Base-by-base conservation (phyloP, 768 basidiomycete species). In the Postia placenta region DNA sequence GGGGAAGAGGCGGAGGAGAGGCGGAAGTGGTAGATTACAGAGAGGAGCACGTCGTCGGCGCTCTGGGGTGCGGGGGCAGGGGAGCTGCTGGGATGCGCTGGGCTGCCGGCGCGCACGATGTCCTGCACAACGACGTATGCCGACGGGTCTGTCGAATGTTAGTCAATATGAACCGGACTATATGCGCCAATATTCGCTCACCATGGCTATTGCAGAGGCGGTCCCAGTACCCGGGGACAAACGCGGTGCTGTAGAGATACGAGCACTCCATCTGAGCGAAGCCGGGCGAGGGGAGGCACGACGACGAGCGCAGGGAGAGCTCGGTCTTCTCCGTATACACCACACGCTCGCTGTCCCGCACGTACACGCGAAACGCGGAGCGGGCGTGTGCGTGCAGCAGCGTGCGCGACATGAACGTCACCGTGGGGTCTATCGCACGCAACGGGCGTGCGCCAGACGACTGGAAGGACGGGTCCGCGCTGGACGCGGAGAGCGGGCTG, bases 341-440 rank as follows among this genome's bases (percentile, higher is more conserved):
- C 24, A 33, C 30, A 15, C 15, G 9, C 30, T 33, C 15, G 30
- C 30, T 4, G 42, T 26, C 24, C 23, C 22, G 42, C 22, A 19
- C 42, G 49, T 4, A 27, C 25, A 35, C 15, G 74, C 50, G 76
- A 70, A 4, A 87, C 79, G 1, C 72, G 71, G 66, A 79, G 36
- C 68, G 66, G 1, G 81, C 84, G 36, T 63, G 59, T 26, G 81
- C 84, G 36, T 63, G 59, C 26, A 84, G 69, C 2, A 69, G 57
- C 1, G 72, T 63, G 3, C 65, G 74, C 3, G 83, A 77, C 39
- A 79, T 63, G 56, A 88, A 80, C 19, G 86, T 82, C 27, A 87
- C 73, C 2, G 79, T 80, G 1, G 83, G 81, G 56, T 87, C 81
- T 54, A 88, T 87, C 39, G 74, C 68, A 14, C 68, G 67, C 42